These are phyloP conservation scores for Phytopythium mirpurense DNA, from an alignment of 352 stramenopile genomes.

Conservation along the genomic window DNA sequence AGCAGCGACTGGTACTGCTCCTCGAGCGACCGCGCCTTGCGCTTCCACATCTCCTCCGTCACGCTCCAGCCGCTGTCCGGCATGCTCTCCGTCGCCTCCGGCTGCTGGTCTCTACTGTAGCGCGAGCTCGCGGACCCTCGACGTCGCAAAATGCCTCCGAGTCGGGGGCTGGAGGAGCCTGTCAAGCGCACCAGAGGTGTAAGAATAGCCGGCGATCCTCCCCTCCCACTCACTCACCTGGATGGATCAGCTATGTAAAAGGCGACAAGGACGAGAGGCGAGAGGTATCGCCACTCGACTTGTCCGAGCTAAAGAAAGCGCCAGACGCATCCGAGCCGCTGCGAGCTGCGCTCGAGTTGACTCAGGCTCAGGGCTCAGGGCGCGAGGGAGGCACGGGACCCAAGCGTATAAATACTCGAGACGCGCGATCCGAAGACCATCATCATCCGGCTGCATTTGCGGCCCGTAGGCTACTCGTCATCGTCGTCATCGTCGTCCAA, in stretches of 20 bases:
- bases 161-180: neutral
- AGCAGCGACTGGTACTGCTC: constrained; percentile 65
- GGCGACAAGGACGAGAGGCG: constrained; percentile 4
- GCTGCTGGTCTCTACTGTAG: neutral
- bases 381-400: no score
- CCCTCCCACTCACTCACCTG: no score
- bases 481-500: constrained; percentile 45
- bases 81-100: constrained; percentile 13
- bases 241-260: neutral
- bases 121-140: neutral
- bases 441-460: neutral
- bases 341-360: neutral
- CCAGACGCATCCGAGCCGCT: neutral
- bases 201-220: neutral
- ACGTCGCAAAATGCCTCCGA: constrained; percentile 2
- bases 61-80: constrained; percentile 59
- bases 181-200: neutral
- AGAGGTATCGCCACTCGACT: neutral
- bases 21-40: constrained; percentile 59
- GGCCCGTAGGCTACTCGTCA: neutral
- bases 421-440: neutral
- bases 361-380: no score
- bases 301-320: constrained; percentile 35
- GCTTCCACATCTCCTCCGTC: constrained; percentile 76
- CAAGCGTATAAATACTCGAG: constrained; percentile 6